These are phyloP conservation scores for Erigeron philadelphicus DNA, from an alignment of 140 eudicot genomes.

Conservation along the genomic window DNA sequence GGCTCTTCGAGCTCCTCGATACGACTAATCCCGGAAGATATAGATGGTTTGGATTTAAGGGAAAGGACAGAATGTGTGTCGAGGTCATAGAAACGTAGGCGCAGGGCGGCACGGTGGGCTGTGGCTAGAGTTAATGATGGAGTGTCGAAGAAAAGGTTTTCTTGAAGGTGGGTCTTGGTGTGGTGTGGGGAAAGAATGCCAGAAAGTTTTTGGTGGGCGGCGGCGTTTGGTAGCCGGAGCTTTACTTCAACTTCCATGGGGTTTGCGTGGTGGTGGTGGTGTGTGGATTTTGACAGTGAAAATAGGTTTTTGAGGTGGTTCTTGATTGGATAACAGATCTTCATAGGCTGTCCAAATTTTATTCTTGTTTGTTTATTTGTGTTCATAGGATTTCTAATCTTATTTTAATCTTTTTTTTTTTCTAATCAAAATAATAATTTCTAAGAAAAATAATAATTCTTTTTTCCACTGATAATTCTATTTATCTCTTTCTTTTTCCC, in stretches of 20 bases:
- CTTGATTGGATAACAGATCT: too few species aligned
- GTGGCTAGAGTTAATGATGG: constrained; percentile 47
- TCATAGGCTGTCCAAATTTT: too few species aligned
- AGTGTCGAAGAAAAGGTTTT: constrained; percentile 77
- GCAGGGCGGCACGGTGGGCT: constrained; percentile 60
- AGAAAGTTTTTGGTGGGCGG: constrained; percentile 59
- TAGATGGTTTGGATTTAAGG: constrained; percentile 58
- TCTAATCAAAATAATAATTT: too few species aligned
- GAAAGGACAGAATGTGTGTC: constrained; percentile 55
- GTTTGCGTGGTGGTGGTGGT: constrained; percentile 12
- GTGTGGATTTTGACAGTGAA: background rate
- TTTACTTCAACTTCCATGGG: constrained; percentile 79
- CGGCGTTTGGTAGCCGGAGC: constrained; percentile 56
- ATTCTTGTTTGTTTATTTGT: too few species aligned
- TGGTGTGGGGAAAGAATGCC: constrained; percentile 58
- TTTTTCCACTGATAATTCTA: too few species aligned
- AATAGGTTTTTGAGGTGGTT: too few species aligned
- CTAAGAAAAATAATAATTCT: too few species aligned
- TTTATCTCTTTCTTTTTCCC: too few species aligned
- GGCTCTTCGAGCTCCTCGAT: constrained; percentile 65
- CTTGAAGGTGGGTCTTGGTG: constrained; percentile 67
- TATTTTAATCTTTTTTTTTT: too few species aligned
- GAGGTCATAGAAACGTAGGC: constrained; percentile 87
- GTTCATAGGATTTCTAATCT: too few species aligned
- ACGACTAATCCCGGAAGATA: constrained; percentile 58